Base-by-base conservation (phyloP, 345 rosid genomes). In the Moricandia moricandioides region DNA sequence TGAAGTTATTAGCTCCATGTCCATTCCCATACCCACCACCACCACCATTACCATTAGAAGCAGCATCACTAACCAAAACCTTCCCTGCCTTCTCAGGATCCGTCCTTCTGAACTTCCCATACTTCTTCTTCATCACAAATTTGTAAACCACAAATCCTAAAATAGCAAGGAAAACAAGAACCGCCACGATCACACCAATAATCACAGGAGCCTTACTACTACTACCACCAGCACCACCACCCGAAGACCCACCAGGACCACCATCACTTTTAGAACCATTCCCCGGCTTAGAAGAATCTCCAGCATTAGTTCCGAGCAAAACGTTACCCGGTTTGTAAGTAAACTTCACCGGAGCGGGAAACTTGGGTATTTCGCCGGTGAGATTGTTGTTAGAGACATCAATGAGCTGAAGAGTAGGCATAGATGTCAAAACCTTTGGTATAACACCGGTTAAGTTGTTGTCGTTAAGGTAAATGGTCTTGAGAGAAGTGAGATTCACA, bases 371-470 rank as follows among this genome's bases (percentile, higher is more conserved):
- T 2, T 31, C 62, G 3, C 97, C 94, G 1, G 52, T 74, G 55
- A 93, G 88, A 72, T 93, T 88, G 75, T 93, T 93, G 71, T 89
- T 91, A 0, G 97, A 83, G 9, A 93, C 86, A 78, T 91, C 88
- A 71, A 93, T 69, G 31, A 57, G 8, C 70, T 69, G 72, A 58
- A 93, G 80, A 24, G 69, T 77, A 8, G 85, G 13, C 83, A 93
- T 67, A 7, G 18, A 79, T 2, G 88, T 84, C 78, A 93, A 62
- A 72, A 71, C 82, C 18, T 79, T 85, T 2, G 97, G 98, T 56
- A 91, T 87, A 0, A 78, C 5, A 13, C 97, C 95, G 0, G 86
- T 83, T 72, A 93, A 75, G 24, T 80, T 72, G 69, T 93, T 93
- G 47, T 85, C 82, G 51, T 81, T 89, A 59, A 93, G 69, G 57